Conservation (phyloP, 2,329 filamentous ascomycete genomes). For the Neospermospora avenae region DNA sequence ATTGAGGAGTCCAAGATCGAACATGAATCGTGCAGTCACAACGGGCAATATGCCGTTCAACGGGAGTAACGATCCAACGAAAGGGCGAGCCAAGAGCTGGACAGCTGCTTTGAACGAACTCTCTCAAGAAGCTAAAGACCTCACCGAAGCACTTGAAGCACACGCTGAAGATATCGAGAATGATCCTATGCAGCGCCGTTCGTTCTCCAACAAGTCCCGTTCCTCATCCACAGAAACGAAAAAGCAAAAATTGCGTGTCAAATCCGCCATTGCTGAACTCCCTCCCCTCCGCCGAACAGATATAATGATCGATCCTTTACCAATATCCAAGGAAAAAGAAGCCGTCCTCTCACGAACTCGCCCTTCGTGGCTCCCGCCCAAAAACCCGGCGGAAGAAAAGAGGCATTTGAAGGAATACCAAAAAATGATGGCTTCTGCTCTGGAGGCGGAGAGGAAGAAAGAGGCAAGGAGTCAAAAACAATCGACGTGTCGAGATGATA, state of each 20-base stretch:
- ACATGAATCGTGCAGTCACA: constrained; percentile 36
- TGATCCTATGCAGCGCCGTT: constrained; percentile 24
- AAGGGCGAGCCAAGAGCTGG: constrained; percentile 69
- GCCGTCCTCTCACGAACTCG: constrained; percentile 76
- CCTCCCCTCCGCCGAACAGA: constrained; percentile 56
- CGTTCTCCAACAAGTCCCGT: constrained; percentile 38
- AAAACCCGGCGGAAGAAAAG: constrained; percentile 86
- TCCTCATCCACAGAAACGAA: constrained; percentile 33
- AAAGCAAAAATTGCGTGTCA: constrained; percentile 56
- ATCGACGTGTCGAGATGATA: constrained; percentile 51
- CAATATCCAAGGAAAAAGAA: constrained; percentile 83
- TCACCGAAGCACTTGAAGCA: constrained; percentile 79
- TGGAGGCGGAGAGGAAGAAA: constrained; percentile 57
- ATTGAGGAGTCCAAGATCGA: constrained; percentile 42
- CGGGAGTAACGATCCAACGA: constrained; percentile 37
- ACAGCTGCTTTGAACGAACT: constrained; percentile 65
- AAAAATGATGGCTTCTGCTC: constrained; percentile 69
- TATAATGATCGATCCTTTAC: constrained; percentile 80
- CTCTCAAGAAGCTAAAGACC: constrained; percentile 66
- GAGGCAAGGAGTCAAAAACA: constrained; percentile 51
- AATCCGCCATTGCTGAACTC: constrained; percentile 66
- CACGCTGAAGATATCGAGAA: constrained; percentile 65
- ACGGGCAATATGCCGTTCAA: constrained; percentile 60
- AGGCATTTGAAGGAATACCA: constrained; percentile 84
- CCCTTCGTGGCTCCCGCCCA: constrained; percentile 81